phyloP scores from a whole-genome alignment of 176 grass and related monocot species.

The Triticum timopheevii region DNA sequence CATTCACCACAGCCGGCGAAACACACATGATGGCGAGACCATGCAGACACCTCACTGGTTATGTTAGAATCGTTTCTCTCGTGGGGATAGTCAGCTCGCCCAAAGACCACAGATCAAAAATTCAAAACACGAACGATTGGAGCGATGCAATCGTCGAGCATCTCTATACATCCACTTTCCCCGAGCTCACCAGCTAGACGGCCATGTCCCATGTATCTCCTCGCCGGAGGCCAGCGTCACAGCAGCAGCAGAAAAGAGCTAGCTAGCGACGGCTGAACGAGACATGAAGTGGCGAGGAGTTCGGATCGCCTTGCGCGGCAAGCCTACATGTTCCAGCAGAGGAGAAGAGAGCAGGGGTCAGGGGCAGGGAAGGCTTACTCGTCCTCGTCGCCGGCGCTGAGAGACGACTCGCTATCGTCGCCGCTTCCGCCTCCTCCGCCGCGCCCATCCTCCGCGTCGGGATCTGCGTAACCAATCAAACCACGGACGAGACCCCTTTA shows the following conservation, averaged over 20 bases:
- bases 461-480: conserved; percentile 40
- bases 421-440: conserved; percentile 13
- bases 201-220: neutral
- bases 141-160: no score
- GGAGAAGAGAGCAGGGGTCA: neutral
- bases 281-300: neutral
- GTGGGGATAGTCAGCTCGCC: neutral
- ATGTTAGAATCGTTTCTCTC: neutral
- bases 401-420: conserved; percentile 30
- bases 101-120: neutral
- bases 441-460: neutral
- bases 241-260: neutral
- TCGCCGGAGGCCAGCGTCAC: conserved; percentile 1
- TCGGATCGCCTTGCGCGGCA: conserved; percentile 16
- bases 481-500: conserved; percentile 13
- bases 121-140: neutral
- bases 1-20: no score
- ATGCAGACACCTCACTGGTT: neutral
- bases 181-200: conserved; percentile 9
- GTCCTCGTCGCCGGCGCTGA: conserved; percentile 28
- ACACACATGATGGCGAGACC: conserved; percentile 9
- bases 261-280: neutral
- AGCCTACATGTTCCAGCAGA: neutral
- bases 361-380: conserved; percentile 26
- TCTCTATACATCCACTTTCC: no score